phyloP scores from a whole-genome alignment of 2,329 filamentous ascomycete species.

The Lachnellula subtilissima region DNA sequence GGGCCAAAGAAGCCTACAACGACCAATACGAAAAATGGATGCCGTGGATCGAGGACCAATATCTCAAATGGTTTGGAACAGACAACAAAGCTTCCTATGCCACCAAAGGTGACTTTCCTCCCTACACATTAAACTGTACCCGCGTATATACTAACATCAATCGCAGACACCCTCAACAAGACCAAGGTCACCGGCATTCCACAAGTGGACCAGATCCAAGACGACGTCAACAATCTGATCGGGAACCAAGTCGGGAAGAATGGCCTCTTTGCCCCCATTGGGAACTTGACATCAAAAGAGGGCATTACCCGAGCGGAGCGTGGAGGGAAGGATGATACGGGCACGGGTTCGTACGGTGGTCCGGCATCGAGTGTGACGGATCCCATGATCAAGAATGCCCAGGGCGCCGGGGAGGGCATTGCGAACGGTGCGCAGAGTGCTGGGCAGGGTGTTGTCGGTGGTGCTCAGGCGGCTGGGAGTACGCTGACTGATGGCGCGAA shows the following conservation, averaged over 20 bases:
- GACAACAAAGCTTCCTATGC: constrained; percentile 73
- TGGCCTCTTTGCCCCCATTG: constrained; percentile 59
- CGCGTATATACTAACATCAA: neutral
- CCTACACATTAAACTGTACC: neutral
- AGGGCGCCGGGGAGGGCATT: neutral
- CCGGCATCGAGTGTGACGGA: neutral
- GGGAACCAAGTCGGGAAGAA: constrained; percentile 63
- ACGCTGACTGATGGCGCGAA: constrained; percentile 12
- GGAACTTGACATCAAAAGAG: constrained; percentile 58
- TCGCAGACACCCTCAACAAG: constrained; percentile 59
- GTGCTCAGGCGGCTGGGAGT: constrained; percentile 4
- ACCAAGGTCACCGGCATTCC: constrained; percentile 64
- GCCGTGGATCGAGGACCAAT: constrained; percentile 71
- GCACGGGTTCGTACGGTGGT: constrained; percentile 44
- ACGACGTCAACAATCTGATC: constrained; percentile 59
- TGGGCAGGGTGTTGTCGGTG: constrained; percentile 11
- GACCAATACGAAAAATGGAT: constrained; percentile 70
- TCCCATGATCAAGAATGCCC: constrained; percentile 1
- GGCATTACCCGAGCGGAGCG: constrained; percentile 62
- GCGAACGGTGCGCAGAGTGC: neutral
- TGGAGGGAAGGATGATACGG: constrained; percentile 57
- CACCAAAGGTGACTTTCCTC: constrained; percentile 52
- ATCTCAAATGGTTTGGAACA: constrained; percentile 63
- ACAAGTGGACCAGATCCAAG: constrained; percentile 65
- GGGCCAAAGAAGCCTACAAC: constrained; percentile 61